Evolutionary conservation across 2,329 filamentous ascomycete genomes (phyloP), one percentile per base, ranked within the genome.

Genomic region (Colletotrichum viniferum): DNA sequence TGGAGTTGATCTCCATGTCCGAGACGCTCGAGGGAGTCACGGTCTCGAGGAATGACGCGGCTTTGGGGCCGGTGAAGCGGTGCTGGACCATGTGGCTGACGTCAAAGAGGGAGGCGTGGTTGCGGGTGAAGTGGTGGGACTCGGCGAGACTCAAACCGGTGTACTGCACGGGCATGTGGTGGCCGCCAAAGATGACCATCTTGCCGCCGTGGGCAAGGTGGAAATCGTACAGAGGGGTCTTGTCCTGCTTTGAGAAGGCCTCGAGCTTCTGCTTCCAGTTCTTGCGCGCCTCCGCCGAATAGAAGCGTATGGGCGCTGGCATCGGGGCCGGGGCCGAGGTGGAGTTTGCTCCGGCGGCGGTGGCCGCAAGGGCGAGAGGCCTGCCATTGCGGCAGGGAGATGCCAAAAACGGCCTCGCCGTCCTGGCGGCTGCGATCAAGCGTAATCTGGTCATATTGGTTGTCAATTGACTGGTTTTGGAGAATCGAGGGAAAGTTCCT

Each of bases 41-140:
- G 78, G 88, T 92, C 87, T 98, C 93, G 43, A 99, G 90, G 83
- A 98, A 97, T 6, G 91, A 91, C 30, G 93, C 90, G 7, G 95
- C 96, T 38, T 94, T 94, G 8, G 95, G 92, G 0, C 97, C 97
- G 67, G 91, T 91, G 82, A 99, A 92, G 78, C 93, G 90, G 84
- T 98, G 96, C 87, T 98, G 96, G 77, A 94, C 96, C 96, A 98
- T 98, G 87, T 98, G 97, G 83, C 94, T 94, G 70, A 98, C 97
- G 85, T 99, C 97, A 82, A 99, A 99, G 78, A 99, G 87, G 78
- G 96, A 98, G 73, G 95, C 94, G 85, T 96, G 94, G 80, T 92
- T 90, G 70, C 97, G 92, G 18, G 97, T 98, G 90, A 96, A 98
- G 80, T 92, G 90, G 88, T 98, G 97, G 68, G 95, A 98, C 76